Evolutionary conservation across 1,139 yeast species (phyloP).

Genomic region (Pichia inconspicua): DNA sequence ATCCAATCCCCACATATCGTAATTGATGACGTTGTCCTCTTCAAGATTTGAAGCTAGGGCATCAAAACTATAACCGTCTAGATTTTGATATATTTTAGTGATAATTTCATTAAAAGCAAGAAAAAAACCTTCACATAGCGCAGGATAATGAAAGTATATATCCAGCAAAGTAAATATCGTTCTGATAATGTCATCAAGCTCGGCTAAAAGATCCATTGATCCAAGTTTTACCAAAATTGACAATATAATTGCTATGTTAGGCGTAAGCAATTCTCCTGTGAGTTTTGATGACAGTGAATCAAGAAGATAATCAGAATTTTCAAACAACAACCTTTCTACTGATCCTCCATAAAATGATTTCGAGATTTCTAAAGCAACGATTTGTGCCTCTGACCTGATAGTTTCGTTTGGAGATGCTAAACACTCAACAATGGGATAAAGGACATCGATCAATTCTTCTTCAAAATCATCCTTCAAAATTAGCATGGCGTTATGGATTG

Average conservation of each 20-base stretch:
- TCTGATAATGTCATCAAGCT: conserved; percentile 59
- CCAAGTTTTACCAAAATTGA: conserved; percentile 61
- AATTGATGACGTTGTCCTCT: conserved; percentile 25
- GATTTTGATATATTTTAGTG: conserved; percentile 42
- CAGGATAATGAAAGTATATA: conserved; percentile 72
- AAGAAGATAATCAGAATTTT: conserved; percentile 72
- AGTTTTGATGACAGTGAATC: conserved; percentile 67
- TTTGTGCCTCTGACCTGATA: conserved; percentile 41
- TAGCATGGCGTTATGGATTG: conserved; percentile 34
- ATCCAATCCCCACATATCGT: conserved; percentile 51
- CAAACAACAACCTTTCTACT: conserved; percentile 45
- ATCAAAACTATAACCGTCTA: conserved; percentile 22
- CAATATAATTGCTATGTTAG: conserved; percentile 64
- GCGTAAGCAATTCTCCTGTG: conserved; percentile 62
- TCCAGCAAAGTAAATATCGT: conserved; percentile 74
- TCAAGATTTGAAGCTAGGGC: conserved; percentile 16
- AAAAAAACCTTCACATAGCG: conserved; percentile 68
- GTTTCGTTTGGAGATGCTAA: conserved; percentile 40
- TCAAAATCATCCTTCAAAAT: conserved; percentile 36
- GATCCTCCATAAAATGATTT: conserved; percentile 49
- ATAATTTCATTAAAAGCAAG: conserved; percentile 60
- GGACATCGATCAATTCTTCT: conserved; percentile 43
- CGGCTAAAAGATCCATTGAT: conserved; percentile 59
- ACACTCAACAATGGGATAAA: conserved; percentile 49
- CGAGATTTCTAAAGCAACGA: conserved; percentile 41